Base-by-base conservation (phyloP, 2,329 filamentous ascomycete species). In the Dothidotthia symphoricarpi region DNA sequence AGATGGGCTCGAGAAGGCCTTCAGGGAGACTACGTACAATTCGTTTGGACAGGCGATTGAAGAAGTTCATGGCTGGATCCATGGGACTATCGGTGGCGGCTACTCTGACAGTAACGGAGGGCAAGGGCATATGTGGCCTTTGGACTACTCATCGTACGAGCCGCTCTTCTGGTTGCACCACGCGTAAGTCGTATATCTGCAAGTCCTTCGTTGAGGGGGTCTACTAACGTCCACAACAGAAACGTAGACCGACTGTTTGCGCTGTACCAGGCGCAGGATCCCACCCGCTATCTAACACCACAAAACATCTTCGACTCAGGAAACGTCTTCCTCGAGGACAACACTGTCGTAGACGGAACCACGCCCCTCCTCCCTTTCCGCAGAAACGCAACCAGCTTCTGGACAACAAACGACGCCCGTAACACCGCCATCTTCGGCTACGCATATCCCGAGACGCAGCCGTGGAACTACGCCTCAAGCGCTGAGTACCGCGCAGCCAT, bases 231-330 rank as follows among this genome's bases (percentile, higher is more conserved):
- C 2, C 24, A 3, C 22, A 10, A 8, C n/a, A 46, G 62, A 46
- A 66, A 67, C 27, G 55, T 66, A 24, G 64, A 68, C 36, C 59
- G 64, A 11, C 37, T 63, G 4, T 87, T 89, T 64, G 80, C 85
- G 25, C 75, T 94, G 49, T 93, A 85, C 82, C 86, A 90, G 67
- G 72, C 76, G 1, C 65, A 89, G 5, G 76, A 91, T 45, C 85
- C 85, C 0, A 69, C 78, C n/a, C 75, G 74, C 7, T 88, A 80
- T 68, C 75, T 88, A 9, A 66, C 74, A 16, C 74, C 82, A 0
- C 43, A 43, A 3, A 43, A 34, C 8, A 61, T 69, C 10, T 41
- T 37, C n/a, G 39, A 31, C 3, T 38, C 28, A 7, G 50, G 52
- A 5, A 67, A 57, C n/a, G 56, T 62, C 1, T 59, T 55, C 15